Percentiles rank a stretch among this genome's conserved stretches.
Evolutionary conservation across 192 early-diverging fungal genomes (phyloP).

Genomic region (Glomus cerebriforme): DNA sequence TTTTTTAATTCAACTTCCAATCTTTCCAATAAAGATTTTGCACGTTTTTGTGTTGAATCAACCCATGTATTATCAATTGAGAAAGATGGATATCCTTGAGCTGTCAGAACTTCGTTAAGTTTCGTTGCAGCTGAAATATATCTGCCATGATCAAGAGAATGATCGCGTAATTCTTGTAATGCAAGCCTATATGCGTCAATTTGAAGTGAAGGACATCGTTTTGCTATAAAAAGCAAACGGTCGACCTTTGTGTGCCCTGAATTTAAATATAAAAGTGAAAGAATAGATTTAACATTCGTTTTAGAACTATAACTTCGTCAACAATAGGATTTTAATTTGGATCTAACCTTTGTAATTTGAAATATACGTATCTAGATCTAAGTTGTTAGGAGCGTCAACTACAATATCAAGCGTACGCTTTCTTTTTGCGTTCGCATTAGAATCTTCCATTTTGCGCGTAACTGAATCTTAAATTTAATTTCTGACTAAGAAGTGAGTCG

Average conservation of each 20-base stretch:
- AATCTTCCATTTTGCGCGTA: conserved; percentile 28
- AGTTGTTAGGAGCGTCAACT: conserved; percentile 50
- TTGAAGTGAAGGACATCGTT: conserved; percentile 63
- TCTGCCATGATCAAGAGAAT: conserved; percentile 49
- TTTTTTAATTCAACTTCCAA: conserved; percentile 78
- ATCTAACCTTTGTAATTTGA: conserved; percentile 63
- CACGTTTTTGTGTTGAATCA: conserved; percentile 50
- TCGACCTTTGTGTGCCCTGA: conserved; percentile 69
- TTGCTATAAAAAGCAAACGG: conserved; percentile 75
- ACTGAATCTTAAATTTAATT: background rate
- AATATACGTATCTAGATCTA: conserved; percentile 68
- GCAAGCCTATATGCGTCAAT: conserved; percentile 70
- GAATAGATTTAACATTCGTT: background rate
- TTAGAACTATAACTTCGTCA: background rate
- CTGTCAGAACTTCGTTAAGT: conserved; percentile 55
- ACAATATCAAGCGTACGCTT: conserved; percentile 47
- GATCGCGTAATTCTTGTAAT: conserved; percentile 54
- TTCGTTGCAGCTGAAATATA: conserved; percentile 55
- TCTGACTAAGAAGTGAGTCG: too few species aligned
- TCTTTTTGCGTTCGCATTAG: conserved; percentile 41
- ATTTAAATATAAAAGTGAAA: conserved; percentile 1
- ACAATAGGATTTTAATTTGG: background rate
- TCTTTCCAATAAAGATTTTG: conserved; percentile 54
- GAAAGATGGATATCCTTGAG: conserved; percentile 39
- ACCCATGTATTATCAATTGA: conserved; percentile 51